These are phyloP conservation scores for Hypsizygus marmoreus DNA, from an alignment of 768 basidiomycete genomes.

Conservation along the genomic window DNA sequence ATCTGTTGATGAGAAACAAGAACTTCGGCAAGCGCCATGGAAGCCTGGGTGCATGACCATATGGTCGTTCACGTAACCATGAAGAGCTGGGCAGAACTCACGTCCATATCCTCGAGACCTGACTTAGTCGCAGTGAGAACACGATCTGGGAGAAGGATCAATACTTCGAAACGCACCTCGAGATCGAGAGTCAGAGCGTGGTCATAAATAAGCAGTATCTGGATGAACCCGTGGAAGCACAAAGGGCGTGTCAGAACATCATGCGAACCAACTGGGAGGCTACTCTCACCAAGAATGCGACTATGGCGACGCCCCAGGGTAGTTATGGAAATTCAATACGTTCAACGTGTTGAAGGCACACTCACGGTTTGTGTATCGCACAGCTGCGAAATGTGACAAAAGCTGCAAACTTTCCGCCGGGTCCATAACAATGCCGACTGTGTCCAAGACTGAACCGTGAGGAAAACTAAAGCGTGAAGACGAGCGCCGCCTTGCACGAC, in stretches of 20 bases:
- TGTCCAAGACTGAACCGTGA: too few relatives aligned
- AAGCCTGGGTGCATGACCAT: constrained; percentile 15
- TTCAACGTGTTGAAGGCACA: background rate
- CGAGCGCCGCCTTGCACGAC: too few relatives aligned
- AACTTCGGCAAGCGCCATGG: constrained; percentile 29
- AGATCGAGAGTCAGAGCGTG: constrained; percentile 23
- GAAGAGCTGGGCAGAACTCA: constrained; percentile 5
- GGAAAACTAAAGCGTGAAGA: too few relatives aligned
- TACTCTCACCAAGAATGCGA: constrained; percentile 18
- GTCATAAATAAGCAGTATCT: constrained; percentile 28
- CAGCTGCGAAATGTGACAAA: constrained; percentile 3
- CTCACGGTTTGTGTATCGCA: constrained; percentile 14
- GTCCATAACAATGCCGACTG: too few relatives aligned
- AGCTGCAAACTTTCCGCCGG: background rate
- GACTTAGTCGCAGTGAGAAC: background rate
- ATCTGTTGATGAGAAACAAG: constrained; percentile 29
- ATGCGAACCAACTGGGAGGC: background rate
- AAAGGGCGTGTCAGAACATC: background rate
- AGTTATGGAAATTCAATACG: background rate
- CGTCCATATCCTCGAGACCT: constrained; percentile 26
- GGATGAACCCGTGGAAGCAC: background rate
- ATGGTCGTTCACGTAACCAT: background rate
- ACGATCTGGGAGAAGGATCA: background rate
- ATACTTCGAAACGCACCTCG: constrained; percentile 18
- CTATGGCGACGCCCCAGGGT: constrained; percentile 2